These are phyloP conservation scores for Penicillium sp. DNA, from an alignment of 2,329 filamentous ascomycete species.

Conservation along the genomic window DNA sequence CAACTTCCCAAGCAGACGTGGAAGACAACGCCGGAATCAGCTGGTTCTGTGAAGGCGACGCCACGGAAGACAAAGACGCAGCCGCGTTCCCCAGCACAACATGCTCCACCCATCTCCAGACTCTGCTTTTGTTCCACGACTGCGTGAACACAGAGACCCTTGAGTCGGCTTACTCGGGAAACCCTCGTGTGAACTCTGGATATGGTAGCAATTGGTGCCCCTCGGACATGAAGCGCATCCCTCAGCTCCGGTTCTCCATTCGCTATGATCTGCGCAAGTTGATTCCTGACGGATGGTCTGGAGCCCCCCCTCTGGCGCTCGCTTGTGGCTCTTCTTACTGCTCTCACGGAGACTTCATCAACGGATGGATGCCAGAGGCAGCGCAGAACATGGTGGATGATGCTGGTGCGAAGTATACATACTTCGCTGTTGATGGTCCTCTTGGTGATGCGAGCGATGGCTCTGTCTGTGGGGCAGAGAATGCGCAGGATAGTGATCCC, in stretches of 20 bases:
- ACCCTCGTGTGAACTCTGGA: neutral
- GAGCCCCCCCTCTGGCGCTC: conserved; percentile 9
- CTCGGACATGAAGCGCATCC: conserved; percentile 15
- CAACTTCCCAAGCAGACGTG: conserved; percentile 10
- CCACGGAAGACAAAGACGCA: conserved; percentile 2
- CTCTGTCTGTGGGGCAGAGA: conserved; percentile 3
- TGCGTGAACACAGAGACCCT: conserved; percentile 14
- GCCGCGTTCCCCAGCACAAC: conserved; percentile 15
- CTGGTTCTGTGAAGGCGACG: conserved; percentile 18
- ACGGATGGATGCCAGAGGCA: conserved; percentile 9
- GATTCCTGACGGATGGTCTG: conserved; percentile 17
- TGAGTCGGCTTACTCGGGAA: conserved; percentile 14
- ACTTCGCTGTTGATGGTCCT: conserved; percentile 8
- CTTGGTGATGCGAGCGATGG: conserved; percentile 1
- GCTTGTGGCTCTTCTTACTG: conserved; percentile 9
- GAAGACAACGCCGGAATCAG: conserved; percentile 11
- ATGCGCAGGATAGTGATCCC: conserved; percentile 14
- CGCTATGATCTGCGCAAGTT: conserved; percentile 16
- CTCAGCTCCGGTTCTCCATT: conserved; percentile 18
- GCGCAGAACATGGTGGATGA: conserved; percentile 17
- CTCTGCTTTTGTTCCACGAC: conserved; percentile 16
- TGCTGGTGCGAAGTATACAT: conserved; percentile 7
- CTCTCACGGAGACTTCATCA: conserved; percentile 11
- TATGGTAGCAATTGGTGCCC: conserved; percentile 15
- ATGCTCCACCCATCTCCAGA: conserved; percentile 17